A percentile compares a stretch with the other conserved stretches of the same genome.
Conservation (phyloP, 306 rosid species). For the Fragaria vesca region DNA sequence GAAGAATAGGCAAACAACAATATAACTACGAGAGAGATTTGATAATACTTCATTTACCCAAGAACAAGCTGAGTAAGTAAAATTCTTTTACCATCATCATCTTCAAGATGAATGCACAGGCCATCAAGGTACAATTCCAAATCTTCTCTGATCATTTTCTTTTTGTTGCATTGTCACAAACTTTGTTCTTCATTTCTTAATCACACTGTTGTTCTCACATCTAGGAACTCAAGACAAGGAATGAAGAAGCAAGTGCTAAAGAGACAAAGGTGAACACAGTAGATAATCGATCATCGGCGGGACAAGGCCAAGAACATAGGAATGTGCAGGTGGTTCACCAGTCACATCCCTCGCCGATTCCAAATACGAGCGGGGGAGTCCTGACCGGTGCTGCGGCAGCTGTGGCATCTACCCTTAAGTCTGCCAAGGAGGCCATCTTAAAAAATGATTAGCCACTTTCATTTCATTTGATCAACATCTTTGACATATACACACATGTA, state of each 20-base stretch:
- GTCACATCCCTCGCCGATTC: slow-evolving; percentile 27
- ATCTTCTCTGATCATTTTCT: not conserved
- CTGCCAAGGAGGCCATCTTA: slow-evolving; percentile 57
- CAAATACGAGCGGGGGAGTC: slow-evolving; percentile 46
- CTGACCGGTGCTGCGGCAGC: slow-evolving; percentile 54
- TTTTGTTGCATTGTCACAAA: not conserved
- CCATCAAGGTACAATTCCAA: slow-evolving; percentile 31
- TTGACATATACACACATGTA: not conserved
- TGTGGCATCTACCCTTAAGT: slow-evolving; percentile 45
- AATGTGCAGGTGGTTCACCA: slow-evolving; percentile 56
- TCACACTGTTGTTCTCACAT: not conserved
- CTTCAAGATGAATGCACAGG: slow-evolving; percentile 44
- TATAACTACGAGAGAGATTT: not conserved
- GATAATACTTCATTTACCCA: slow-evolving; percentile 16
- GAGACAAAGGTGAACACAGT: slow-evolving; percentile 53
- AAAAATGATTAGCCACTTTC: slow-evolving; percentile 23
- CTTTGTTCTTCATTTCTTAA: not conserved
- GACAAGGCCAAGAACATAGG: slow-evolving; percentile 40
- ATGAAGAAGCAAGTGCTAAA: slow-evolving; percentile 13
- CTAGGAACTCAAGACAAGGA: slow-evolving; percentile 32
- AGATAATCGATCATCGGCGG: slow-evolving; percentile 48
- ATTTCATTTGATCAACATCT: too few relatives aligned
- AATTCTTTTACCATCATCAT: not conserved
- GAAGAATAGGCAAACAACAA: slow-evolving; percentile 12
- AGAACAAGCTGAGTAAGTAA: slow-evolving; percentile 9